These are phyloP conservation scores for Stagonosporopsis chrysanthemi DNA, from an alignment of 2,329 filamentous ascomycete species.

Conservation along the genomic window DNA sequence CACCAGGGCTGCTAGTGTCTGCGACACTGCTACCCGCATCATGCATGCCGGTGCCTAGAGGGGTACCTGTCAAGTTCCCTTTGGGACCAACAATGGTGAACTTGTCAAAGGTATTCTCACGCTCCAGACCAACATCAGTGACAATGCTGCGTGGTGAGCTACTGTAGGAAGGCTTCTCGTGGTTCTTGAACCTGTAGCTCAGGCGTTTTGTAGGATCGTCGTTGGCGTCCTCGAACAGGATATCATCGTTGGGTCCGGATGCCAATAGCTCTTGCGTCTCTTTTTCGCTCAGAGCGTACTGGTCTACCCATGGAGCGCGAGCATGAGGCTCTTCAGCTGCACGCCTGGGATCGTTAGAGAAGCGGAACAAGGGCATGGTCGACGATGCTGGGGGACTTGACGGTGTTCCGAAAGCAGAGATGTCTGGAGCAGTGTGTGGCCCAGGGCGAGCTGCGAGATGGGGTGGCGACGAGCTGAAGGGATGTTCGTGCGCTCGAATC, in stretches of 20 bases:
- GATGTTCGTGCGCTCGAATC: constrained; percentile 29
- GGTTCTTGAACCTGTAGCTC: constrained; percentile 8
- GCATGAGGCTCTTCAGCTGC: constrained; percentile 24
- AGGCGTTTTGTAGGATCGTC: neutral
- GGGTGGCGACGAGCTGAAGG: constrained; percentile 44
- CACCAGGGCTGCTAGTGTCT: constrained; percentile 46
- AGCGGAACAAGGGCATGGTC: constrained; percentile 28
- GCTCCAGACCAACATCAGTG: constrained; percentile 19
- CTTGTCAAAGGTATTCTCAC: constrained; percentile 48
- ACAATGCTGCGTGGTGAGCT: constrained; percentile 13
- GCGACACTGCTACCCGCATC: constrained; percentile 51
- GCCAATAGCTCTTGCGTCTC: constrained; percentile 44
- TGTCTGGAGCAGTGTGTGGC: constrained; percentile 17
- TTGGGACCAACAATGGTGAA: constrained; percentile 43
- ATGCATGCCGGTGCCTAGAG: constrained; percentile 45
- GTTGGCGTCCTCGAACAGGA: constrained; percentile 33
- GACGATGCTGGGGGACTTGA: constrained; percentile 26
- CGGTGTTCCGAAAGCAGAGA: constrained; percentile 8
- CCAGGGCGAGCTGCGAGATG: constrained; percentile 19
- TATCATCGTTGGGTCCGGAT: constrained; percentile 48
- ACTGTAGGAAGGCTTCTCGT: neutral
- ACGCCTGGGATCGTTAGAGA: constrained; percentile 4
- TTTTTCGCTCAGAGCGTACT: constrained; percentile 41
- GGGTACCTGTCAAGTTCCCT: constrained; percentile 49
- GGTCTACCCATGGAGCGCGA: constrained; percentile 29